Conservation (phyloP, 768 basidiomycete species). For the Trametes maxima region DNA sequence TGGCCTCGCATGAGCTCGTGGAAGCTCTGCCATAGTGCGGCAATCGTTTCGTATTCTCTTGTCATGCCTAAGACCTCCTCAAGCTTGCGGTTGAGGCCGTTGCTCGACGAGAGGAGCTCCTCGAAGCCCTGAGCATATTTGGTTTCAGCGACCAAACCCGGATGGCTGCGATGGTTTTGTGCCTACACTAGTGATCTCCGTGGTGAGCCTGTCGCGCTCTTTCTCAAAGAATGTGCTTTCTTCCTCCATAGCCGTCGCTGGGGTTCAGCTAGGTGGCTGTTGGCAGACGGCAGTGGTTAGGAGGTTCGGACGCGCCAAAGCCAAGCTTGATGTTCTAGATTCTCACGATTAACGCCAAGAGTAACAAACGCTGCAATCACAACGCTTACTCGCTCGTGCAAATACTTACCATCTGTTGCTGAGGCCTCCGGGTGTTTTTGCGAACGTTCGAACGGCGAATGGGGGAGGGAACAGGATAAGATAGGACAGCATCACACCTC, state of each 20-base stretch:
- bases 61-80: slow-evolving; percentile 94
- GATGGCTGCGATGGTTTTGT: neutral
- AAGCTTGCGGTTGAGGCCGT: slow-evolving; percentile 85
- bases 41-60: slow-evolving; percentile 88
- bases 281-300: neutral
- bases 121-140: slow-evolving; percentile 72
- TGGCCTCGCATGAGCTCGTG: slow-evolving; percentile 68
- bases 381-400: too few species aligned
- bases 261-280: neutral
- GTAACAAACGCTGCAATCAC: too few species aligned
- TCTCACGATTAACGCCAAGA: too few species aligned
- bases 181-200: slow-evolving; percentile 71
- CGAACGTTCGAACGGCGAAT: neutral
- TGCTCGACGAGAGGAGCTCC: slow-evolving; percentile 81
- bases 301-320: too few species aligned
- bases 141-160: neutral
- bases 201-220: slow-evolving; percentile 73
- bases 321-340: too few species aligned
- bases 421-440: too few species aligned
- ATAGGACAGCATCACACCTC: slow-evolving; percentile 15
- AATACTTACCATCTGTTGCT: too few species aligned
- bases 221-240: slow-evolving; percentile 69
- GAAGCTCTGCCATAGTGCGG: slow-evolving; percentile 81
- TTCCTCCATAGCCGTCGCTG: slow-evolving; percentile 28
- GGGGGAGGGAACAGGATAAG: neutral